Conservation (phyloP, 1,284 basidiomycete species). For the Ustilago loliicola region DNA sequence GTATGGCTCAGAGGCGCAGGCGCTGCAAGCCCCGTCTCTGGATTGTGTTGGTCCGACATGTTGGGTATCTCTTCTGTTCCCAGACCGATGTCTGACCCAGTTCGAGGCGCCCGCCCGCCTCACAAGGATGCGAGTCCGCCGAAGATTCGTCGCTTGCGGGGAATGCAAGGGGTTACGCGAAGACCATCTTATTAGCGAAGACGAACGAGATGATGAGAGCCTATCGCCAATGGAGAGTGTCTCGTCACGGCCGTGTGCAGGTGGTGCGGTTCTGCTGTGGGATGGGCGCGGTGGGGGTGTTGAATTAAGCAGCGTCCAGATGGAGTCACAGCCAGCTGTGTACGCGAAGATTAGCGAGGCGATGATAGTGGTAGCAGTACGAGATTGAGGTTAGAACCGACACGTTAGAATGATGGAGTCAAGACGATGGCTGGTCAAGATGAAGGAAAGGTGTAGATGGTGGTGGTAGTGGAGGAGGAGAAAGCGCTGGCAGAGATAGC, state of each 20-base stretch:
- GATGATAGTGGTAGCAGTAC: background rate
- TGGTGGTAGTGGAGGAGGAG: constrained; percentile 12
- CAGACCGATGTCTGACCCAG: background rate
- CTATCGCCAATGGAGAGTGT: background rate
- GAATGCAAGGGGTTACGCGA: background rate
- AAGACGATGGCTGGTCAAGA: background rate
- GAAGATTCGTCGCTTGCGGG: background rate
- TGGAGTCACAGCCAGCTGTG: background rate
- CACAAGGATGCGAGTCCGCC: constrained; percentile 8
- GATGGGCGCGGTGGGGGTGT: background rate
- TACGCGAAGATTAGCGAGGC: background rate
- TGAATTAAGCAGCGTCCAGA: background rate
- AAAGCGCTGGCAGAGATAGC: constrained; percentile 2
- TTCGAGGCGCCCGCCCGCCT: constrained; percentile 2
- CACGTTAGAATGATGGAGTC: background rate
- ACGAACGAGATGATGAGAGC: background rate
- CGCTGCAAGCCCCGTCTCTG: background rate
- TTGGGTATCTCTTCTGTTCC: background rate
- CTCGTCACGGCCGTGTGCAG: background rate
- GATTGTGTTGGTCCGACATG: constrained; percentile 10
- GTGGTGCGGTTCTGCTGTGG: background rate
- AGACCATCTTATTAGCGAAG: constrained; percentile 1
- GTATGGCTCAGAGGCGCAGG: background rate
- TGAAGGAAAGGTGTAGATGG: constrained; percentile 1
- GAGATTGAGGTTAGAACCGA: background rate